Evolutionary conservation across 2,329 filamentous ascomycete genomes (phyloP).

Genomic region (Beauveria varroae): DNA sequence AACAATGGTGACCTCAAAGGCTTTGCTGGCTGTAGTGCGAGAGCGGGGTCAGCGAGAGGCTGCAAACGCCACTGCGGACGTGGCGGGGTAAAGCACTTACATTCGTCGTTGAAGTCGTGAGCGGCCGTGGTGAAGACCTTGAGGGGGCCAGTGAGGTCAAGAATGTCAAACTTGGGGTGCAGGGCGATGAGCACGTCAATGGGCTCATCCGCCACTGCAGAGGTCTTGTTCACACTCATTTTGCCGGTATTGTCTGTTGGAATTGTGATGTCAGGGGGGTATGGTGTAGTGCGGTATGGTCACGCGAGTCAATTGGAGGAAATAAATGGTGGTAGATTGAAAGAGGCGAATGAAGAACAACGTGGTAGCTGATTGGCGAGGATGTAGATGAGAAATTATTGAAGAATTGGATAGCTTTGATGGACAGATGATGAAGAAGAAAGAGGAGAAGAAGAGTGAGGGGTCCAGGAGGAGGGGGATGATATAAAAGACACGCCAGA

Average conservation of each 20-base stretch:
- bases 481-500: constrained; percentile 3
- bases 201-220: constrained; percentile 52
- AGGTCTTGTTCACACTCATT: constrained; percentile 51
- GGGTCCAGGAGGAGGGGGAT: constrained; percentile 6
- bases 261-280: constrained; percentile 9
- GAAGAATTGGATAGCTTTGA: neutral
- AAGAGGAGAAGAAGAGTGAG: constrained; percentile 2
- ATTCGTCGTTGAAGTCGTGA: constrained; percentile 45
- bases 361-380: constrained; percentile 16
- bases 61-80: neutral
- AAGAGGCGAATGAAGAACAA: constrained; percentile 7
- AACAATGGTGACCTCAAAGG: constrained; percentile 52
- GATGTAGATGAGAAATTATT: constrained; percentile 16
- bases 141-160: constrained; percentile 50
- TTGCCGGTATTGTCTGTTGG: constrained; percentile 29
- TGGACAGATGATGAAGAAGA: constrained; percentile 9
- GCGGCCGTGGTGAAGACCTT: constrained; percentile 44
- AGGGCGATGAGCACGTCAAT: constrained; percentile 54
- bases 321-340: neutral
- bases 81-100: constrained; percentile 31
- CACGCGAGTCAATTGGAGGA: constrained; percentile 10
- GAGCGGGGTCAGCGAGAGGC: constrained; percentile 8
- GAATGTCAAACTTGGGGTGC: constrained; percentile 51
- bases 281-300: neutral
- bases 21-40: constrained; percentile 39